Conservation (phyloP, 805 yeast genomes). For the Lachancea mirantina region DNA sequence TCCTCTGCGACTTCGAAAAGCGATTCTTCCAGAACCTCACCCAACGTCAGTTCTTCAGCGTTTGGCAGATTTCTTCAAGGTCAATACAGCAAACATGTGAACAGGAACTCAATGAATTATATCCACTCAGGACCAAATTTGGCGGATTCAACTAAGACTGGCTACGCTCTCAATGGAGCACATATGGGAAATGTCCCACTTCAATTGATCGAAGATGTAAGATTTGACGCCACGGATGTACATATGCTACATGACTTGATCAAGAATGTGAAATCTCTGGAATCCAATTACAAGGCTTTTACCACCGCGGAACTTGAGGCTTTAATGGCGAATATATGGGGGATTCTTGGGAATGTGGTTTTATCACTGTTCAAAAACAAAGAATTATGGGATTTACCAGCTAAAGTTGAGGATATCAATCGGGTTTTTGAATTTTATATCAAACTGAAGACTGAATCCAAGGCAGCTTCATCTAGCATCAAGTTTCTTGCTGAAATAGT, state of each 20-base stretch:
- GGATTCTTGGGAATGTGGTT: constrained; percentile 24
- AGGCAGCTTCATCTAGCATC: constrained; percentile 19
- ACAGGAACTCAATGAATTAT: constrained; percentile 26
- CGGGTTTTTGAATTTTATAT: constrained; percentile 22
- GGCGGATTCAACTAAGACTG: constrained; percentile 25
- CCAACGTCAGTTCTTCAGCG: constrained; percentile 4
- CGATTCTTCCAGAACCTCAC: constrained; percentile 3
- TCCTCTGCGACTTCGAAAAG: constrained; percentile 10
- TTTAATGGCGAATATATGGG: constrained; percentile 28
- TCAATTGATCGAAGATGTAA: constrained; percentile 11
- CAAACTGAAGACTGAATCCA: constrained; percentile 22
- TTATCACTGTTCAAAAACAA: constrained; percentile 25
- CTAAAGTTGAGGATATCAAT: constrained; percentile 23
- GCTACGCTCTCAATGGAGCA: constrained; percentile 20
- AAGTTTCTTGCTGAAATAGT: constrained; percentile 24
- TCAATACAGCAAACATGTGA: constrained; percentile 23
- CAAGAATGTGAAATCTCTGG: constrained; percentile 27
- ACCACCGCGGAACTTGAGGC: constrained; percentile 25
- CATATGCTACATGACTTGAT: constrained; percentile 27
- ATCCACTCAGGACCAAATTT: constrained; percentile 21
- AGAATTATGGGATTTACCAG: constrained; percentile 28
- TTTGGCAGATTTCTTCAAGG: constrained; percentile 29
- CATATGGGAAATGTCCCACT: constrained; percentile 16
- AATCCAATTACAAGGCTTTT: constrained; percentile 26
- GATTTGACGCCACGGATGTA: constrained; percentile 12